Base-by-base conservation (phyloP, 345 rosid genomes). In the Eucalyptus brandiana region DNA sequence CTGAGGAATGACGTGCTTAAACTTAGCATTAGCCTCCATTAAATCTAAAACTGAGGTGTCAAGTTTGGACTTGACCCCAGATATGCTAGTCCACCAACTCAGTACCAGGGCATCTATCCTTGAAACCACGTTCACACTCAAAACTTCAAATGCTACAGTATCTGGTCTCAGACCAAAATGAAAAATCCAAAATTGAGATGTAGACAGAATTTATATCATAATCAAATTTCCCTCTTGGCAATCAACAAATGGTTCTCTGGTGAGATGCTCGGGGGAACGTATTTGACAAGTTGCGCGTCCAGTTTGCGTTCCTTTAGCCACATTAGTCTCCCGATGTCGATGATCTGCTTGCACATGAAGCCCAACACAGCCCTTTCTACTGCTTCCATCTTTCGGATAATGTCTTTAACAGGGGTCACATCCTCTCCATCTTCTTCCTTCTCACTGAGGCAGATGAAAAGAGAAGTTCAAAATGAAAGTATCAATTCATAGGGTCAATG, bases 301-400 rank as follows among this genome's bases (percentile, higher is more conserved):
- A 97, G 89, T 17, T 95, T 96, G 48, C 62, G 91, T 60, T 94
- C 94, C 90, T 90, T 94, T 80, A 93, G 92, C 98, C 99, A 97
- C 92, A 89, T 92, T 93, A 95, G 89, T 93, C 99, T 97, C 90
- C 99, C 98, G 10, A 88, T 83, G 90, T 97, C 99, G 9, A 97
- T 93, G 19, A 97, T 95, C 93, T 94, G 95, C 91, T 97, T 97
- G 93, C 99, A 97, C 93, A 94, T 95, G 69, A 97, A 97, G 17
- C 99, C 99, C 89, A 97, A 86, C 88, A 87, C 91, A 50, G 99
- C 99, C 89, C 99, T 94, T 86, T 95, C 96, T 32, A 86, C 88
- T 34, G 96, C 93, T 89, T 95, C 93, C 96, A 96, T 95, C 28
- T 93, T 93, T 95, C 92, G 94, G 83, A 95, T 93, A 16, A 91